Percentiles rank a stretch among this genome's conserved stretches.
phyloP scores from a whole-genome alignment of 805 yeast genomes.

The Candida andamanensis region DNA sequence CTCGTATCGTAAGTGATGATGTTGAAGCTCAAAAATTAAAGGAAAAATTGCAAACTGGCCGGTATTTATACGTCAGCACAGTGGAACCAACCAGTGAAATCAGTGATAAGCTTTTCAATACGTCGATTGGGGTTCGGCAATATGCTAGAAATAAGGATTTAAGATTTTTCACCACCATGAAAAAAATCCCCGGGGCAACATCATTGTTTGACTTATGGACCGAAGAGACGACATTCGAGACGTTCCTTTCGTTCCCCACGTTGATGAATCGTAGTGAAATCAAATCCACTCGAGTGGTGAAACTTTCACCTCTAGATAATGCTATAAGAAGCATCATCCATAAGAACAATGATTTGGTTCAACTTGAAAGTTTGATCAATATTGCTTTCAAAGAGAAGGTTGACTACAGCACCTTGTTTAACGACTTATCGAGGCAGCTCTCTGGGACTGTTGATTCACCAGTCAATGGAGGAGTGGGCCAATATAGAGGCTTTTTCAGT shows the following conservation, averaged over 20 bases:
- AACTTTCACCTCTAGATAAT: slow-evolving; percentile 78
- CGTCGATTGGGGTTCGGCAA: slow-evolving; percentile 59
- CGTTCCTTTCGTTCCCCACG: slow-evolving; percentile 76
- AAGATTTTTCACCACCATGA: slow-evolving; percentile 61
- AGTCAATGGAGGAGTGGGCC: slow-evolving; percentile 88
- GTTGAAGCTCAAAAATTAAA: slow-evolving; percentile 49
- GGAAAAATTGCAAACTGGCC: slow-evolving; percentile 58
- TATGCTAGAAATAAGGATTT: slow-evolving; percentile 73
- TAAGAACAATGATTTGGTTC: slow-evolving; percentile 69
- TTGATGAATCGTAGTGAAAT: slow-evolving; percentile 82
- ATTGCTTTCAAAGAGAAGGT: slow-evolving; percentile 49
- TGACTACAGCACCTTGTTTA: slow-evolving; percentile 45
- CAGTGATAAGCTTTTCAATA: slow-evolving; percentile 39
- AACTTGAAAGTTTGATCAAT: slow-evolving; percentile 56
- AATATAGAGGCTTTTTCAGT: slow-evolving; percentile 64
- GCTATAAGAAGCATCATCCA: slow-evolving; percentile 63
- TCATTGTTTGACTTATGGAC: slow-evolving; percentile 80
- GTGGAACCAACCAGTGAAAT: slow-evolving; percentile 65
- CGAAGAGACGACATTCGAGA: slow-evolving; percentile 77
- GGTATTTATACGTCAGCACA: slow-evolving; percentile 63
- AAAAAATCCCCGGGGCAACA: slow-evolving; percentile 69
- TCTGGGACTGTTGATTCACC: slow-evolving; percentile 91
- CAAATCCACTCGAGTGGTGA: slow-evolving; percentile 40
- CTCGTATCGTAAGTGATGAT: slow-evolving; percentile 60
- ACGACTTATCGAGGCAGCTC: slow-evolving; percentile 63